A percentile compares a stretch with the other conserved stretches of the same genome.
phyloP scores from a whole-genome alignment of 139 green algal genomes.

The Trebouxia sp. region DNA sequence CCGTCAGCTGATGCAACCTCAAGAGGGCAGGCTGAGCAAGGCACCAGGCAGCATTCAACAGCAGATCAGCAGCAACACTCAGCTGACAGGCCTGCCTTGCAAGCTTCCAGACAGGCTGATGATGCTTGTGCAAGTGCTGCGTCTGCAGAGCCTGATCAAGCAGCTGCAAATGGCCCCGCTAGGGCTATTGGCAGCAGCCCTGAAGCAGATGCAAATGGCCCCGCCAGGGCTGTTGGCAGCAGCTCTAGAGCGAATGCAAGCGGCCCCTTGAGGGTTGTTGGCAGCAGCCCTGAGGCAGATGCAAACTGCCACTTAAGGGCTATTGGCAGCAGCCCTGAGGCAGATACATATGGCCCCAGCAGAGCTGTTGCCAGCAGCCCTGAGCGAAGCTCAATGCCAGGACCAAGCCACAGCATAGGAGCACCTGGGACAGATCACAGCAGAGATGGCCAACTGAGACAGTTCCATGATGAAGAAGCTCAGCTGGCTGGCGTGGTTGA shows the following conservation, averaged over 20 bases:
- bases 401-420: background rate
- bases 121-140: background rate
- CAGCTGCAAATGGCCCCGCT: background rate
- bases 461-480: background rate
- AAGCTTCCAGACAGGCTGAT: background rate
- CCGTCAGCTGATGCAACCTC: too few relatives aligned
- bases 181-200: background rate
- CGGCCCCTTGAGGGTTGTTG: background rate
- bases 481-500: constrained; percentile 3
- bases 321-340: too few relatives aligned
- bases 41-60: too few relatives aligned
- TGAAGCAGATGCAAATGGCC: background rate
- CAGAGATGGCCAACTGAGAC: background rate
- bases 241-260: background rate
- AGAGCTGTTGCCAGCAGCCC: background rate
- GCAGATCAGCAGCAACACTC: too few relatives aligned
- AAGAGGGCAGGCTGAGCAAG: too few relatives aligned
- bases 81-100: background rate
- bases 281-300: background rate
- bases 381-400: too few relatives aligned
- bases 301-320: background rate
- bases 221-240: background rate
- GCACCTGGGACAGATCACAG: background rate
- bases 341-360: background rate
- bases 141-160: too few relatives aligned